Evolutionary conservation across 768 basidiomycete species (phyloP).

Genomic region (Auricularia sp.): DNA sequence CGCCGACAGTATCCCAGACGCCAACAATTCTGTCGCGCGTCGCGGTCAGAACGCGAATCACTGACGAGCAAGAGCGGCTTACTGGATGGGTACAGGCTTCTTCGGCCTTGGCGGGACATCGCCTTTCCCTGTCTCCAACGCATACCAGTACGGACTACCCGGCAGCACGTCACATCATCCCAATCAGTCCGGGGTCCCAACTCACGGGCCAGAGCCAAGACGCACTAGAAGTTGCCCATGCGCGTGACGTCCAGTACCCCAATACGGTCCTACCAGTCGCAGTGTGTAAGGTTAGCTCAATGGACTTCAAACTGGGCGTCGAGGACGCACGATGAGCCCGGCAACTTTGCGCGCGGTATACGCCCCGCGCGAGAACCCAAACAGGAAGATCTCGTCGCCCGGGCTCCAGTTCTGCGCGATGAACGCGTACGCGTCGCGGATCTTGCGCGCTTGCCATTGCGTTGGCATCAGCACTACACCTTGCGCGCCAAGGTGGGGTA

Average conservation of each 20-base stretch:
- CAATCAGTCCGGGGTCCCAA: too few species aligned
- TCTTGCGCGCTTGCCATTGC: background rate
- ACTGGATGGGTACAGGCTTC: background rate
- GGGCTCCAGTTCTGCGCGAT: conserved; percentile 7
- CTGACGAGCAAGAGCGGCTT: background rate
- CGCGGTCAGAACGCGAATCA: too few species aligned
- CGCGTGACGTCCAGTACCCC: conserved; percentile 10
- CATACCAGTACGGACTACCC: background rate
- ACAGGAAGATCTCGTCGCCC: conserved; percentile 8
- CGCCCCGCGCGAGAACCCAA: conserved; percentile 14
- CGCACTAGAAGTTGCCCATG: conserved; percentile 9
- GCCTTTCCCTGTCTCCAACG: background rate
- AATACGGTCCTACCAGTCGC: background rate
- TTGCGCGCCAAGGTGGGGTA: too few species aligned
- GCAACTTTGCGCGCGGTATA: conserved; percentile 13
- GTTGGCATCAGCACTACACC: too few species aligned
- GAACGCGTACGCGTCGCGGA: conserved; percentile 11
- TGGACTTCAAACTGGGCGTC: too few species aligned
- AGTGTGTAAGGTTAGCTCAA: too few species aligned
- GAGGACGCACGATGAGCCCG: conserved; percentile 6
- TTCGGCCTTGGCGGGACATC: background rate
- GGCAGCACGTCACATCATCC: too few species aligned
- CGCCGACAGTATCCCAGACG: conserved; percentile 20
- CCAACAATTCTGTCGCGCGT: conserved; percentile 12
- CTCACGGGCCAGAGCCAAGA: background rate